These are phyloP conservation scores for Sugiyamaella americana DNA, from an alignment of 805 yeast species.

Conservation along the genomic window DNA sequence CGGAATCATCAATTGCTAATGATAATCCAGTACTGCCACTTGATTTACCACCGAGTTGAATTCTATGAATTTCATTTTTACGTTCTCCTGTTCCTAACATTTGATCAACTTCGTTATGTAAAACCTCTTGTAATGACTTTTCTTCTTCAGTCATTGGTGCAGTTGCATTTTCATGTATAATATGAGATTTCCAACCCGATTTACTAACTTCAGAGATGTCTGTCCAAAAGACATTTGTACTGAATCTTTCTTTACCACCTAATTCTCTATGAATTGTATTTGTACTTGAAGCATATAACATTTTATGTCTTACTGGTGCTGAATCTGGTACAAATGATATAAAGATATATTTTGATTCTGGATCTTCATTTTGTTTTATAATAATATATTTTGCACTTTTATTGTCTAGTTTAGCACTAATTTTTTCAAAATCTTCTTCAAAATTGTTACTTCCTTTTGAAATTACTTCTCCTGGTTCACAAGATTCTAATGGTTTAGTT, in stretches of 20 bases:
- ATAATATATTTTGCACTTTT: background rate
- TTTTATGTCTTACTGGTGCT: conserved; percentile 75
- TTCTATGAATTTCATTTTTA: conserved; percentile 14
- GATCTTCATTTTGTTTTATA: background rate
- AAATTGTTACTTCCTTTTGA: background rate
- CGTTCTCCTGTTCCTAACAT: conserved; percentile 29
- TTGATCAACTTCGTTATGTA: conserved; percentile 37
- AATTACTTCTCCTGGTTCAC: background rate
- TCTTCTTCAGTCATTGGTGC: conserved; percentile 59
- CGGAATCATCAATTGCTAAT: conserved; percentile 18
- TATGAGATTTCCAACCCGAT: conserved; percentile 42
- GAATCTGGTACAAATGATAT: conserved; percentile 82
- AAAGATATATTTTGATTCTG: conserved; percentile 37
- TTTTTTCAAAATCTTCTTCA: background rate
- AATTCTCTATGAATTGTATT: conserved; percentile 67
- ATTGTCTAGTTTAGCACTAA: background rate
- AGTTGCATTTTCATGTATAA: conserved; percentile 33
- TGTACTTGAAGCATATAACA: conserved; percentile 91
- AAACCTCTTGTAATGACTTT: conserved; percentile 31
- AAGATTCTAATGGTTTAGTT: background rate
- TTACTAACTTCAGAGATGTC: conserved; percentile 48
- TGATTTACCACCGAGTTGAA: conserved; percentile 17
- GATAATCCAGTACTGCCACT: conserved; percentile 19
- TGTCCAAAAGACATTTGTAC: conserved; percentile 49
- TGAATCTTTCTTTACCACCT: conserved; percentile 52